Conservation (phyloP, 1,284 basidiomycete genomes). For the Vanrija humicola region DNA sequence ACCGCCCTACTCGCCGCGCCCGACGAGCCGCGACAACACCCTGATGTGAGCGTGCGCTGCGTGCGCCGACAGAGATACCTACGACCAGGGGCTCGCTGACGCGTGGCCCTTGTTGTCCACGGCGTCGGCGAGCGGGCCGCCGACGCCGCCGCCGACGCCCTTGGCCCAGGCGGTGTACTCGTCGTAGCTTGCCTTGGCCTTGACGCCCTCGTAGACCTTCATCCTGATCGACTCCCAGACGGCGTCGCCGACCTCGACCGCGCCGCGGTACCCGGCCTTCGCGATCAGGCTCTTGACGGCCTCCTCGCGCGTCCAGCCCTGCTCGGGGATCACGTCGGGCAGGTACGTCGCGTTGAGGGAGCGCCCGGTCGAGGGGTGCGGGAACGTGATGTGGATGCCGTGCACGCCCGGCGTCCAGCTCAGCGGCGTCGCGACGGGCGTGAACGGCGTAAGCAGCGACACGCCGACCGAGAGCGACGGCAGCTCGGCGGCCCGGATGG, state of each 20-base stretch:
- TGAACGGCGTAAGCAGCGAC: slow-evolving; percentile 89
- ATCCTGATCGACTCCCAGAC: slow-evolving; percentile 71
- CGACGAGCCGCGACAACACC: no score
- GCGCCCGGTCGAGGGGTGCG: slow-evolving; percentile 60
- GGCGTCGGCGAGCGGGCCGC: background rate
- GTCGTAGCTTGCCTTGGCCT: slow-evolving; percentile 65
- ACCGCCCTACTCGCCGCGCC: no score
- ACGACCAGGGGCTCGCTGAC: no score
- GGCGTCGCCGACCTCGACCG: slow-evolving; percentile 62
- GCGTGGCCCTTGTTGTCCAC: background rate
- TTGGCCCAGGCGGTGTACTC: slow-evolving; percentile 55
- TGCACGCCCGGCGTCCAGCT: slow-evolving; percentile 91
- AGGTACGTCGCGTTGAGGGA: slow-evolving; percentile 84
- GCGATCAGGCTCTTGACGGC: slow-evolving; percentile 84
- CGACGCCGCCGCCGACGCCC: background rate
- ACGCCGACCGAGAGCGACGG: slow-evolving; percentile 70
- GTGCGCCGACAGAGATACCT: no score
- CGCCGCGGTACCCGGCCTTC: slow-evolving; percentile 84
- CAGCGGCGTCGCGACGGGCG: slow-evolving; percentile 75
- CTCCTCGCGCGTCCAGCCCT: slow-evolving; percentile 88
- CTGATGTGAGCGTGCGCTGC: no score
- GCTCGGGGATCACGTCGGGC: slow-evolving; percentile 87
- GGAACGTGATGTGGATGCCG: slow-evolving; percentile 85
- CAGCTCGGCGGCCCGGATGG: slow-evolving; percentile 72
- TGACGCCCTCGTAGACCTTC: slow-evolving; percentile 79